Evolutionary conservation across 768 basidiomycete genomes (phyloP).

Genomic region (Floccularia luteovirens): DNA sequence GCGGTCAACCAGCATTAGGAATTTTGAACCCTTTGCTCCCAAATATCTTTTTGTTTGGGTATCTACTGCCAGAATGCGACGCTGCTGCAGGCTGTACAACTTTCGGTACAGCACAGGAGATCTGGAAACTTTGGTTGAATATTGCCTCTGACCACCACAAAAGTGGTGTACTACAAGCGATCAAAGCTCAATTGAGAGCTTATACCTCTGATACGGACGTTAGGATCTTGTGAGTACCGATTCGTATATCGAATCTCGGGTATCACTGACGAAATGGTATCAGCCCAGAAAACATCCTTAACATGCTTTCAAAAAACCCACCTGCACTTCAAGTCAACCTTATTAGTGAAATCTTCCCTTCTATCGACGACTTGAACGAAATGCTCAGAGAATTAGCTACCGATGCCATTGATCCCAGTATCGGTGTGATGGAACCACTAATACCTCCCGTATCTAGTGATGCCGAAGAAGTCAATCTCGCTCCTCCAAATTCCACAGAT

Average conservation of each 20-base stretch:
- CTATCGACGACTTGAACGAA: slow-evolving; percentile 32
- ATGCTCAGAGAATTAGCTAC: slow-evolving; percentile 39
- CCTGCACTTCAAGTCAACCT: slow-evolving; percentile 30
- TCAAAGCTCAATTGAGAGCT: slow-evolving; percentile 33
- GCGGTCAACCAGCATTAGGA: slow-evolving; percentile 6
- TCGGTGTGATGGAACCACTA: slow-evolving; percentile 54
- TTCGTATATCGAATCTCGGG: neutral
- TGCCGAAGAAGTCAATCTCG: slow-evolving; percentile 2
- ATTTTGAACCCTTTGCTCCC: slow-evolving; percentile 23
- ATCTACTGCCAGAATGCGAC: slow-evolving; percentile 33
- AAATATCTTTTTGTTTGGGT: slow-evolving; percentile 38
- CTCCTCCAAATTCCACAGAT: slow-evolving; percentile 26
- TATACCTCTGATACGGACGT: slow-evolving; percentile 32
- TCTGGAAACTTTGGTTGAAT: slow-evolving; percentile 28
- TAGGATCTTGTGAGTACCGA: slow-evolving; percentile 22
- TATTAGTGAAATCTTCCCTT: slow-evolving; percentile 46
- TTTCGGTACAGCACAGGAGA: slow-evolving; percentile 18
- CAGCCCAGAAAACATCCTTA: slow-evolving; percentile 42
- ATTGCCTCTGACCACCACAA: slow-evolving; percentile 12
- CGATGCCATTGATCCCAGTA: slow-evolving; percentile 40
- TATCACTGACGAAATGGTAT: slow-evolving; percentile 3
- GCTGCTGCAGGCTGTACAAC: slow-evolving; percentile 11
- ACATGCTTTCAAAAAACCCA: slow-evolving; percentile 22
- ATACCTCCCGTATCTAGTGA: slow-evolving; percentile 35
- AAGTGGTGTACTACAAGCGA: slow-evolving; percentile 17